phyloP scores from a whole-genome alignment of 208 protist genomes.

The Tritrichomonas foetus region DNA sequence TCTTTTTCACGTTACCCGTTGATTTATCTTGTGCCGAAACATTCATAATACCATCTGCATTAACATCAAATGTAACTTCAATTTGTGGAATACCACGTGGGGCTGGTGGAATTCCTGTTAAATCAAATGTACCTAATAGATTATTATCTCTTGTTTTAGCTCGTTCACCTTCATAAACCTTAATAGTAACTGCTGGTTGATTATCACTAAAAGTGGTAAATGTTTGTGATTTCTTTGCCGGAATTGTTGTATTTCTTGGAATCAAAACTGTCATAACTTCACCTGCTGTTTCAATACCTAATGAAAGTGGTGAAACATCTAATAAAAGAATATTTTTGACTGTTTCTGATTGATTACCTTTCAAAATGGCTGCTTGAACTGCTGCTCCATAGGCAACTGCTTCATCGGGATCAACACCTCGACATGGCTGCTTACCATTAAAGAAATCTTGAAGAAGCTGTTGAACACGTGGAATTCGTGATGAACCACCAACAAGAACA shows the following conservation, averaged over 20 bases:
- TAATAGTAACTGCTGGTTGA: constrained; percentile 89
- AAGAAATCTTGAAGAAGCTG: constrained; percentile 89
- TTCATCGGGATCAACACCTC: constrained; percentile 69
- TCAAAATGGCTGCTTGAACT: constrained; percentile 88
- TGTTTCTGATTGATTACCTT: constrained; percentile 55
- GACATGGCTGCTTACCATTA: constrained; percentile 71
- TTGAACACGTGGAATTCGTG: constrained; percentile 92
- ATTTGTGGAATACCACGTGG: constrained; percentile 74
- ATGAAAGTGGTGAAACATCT: too few species aligned
- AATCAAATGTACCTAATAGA: constrained; percentile 42
- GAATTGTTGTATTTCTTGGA: constrained; percentile 63
- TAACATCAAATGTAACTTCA: too few species aligned
- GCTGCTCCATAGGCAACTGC: constrained; percentile 75
- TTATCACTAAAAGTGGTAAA: constrained; percentile 87
- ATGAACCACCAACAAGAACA: constrained; percentile 74
- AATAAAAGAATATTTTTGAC: constrained; percentile 38
- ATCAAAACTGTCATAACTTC: constrained; percentile 76
- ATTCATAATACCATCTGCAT: constrained; percentile 92
- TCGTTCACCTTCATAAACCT: constrained; percentile 96
- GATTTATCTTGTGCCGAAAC: constrained; percentile 87
- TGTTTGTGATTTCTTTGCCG: constrained; percentile 63
- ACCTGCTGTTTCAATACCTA: constrained; percentile 77
- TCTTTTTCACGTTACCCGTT: constrained; percentile 71
- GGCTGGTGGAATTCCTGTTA: constrained; percentile 46
- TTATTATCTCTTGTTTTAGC: constrained; percentile 86